Conservation (phyloP, 1,284 basidiomycete species). For the Mrakiaceae sp. region DNA sequence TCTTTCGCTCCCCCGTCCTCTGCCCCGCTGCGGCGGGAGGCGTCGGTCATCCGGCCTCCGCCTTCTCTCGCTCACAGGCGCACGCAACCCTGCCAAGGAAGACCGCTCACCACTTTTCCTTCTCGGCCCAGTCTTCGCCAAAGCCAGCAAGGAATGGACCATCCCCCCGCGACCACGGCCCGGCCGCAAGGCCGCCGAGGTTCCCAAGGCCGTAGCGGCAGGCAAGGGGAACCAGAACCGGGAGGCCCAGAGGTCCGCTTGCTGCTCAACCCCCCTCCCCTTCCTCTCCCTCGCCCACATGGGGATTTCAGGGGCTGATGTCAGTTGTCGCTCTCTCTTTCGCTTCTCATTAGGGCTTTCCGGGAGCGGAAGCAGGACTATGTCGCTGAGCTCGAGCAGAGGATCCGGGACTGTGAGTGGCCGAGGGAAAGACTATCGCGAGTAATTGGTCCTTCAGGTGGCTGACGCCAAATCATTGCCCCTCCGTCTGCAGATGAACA, state of each 20-base stretch:
- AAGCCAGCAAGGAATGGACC: constrained; percentile 16
- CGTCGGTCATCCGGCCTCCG: not conserved
- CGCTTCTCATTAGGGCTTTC: constrained; percentile 1
- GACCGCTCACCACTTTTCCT: not conserved
- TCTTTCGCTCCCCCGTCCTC: not conserved
- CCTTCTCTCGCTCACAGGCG: not conserved
- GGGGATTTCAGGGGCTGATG: not conserved
- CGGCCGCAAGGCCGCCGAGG: constrained; percentile 9
- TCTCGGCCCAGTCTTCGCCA: constrained; percentile 9
- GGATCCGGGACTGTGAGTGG: constrained; percentile 12
- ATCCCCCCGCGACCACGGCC: constrained; percentile 16
- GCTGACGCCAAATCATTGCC: not conserved
- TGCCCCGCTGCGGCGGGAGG: not conserved
- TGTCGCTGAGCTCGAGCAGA: constrained; percentile 15
- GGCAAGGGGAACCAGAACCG: constrained; percentile 11
- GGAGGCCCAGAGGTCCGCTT: constrained; percentile 2
- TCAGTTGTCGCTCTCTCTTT: not conserved
- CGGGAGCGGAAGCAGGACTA: constrained; percentile 18
- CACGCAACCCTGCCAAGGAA: not conserved
- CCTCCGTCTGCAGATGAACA: constrained; percentile 4
- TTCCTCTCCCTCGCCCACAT: not conserved
- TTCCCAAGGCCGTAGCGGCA: not conserved
- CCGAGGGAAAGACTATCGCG: not conserved
- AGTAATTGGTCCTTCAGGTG: not conserved
- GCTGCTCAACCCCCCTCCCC: not conserved